Evolutionary conservation across 176 grass and related monocot species (phyloP).

Genomic region (Rhynchospora tenuis): DNA sequence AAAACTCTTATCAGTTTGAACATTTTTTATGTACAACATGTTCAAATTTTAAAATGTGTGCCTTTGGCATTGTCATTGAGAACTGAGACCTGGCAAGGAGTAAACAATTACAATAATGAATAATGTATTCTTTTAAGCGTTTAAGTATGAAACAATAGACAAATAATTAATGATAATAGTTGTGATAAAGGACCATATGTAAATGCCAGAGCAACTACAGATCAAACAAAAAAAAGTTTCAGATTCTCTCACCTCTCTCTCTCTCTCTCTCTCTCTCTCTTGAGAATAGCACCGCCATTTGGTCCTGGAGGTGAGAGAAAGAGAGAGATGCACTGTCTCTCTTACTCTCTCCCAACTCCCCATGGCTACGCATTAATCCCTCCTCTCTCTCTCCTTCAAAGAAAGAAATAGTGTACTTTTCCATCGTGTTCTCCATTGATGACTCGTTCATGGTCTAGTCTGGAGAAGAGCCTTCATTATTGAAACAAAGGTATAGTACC

Average conservation of each 20-base stretch:
- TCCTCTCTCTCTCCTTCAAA: background rate
- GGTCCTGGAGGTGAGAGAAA: slow-evolving; percentile 18
- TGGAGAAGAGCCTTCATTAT: slow-evolving; percentile 38
- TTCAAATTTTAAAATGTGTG: background rate
- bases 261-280: slow-evolving; percentile 5
- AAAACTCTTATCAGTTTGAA: background rate
- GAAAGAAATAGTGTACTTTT: slow-evolving; percentile 16
- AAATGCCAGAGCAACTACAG: slow-evolving; percentile 29
- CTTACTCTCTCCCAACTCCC: slow-evolving; percentile 1
- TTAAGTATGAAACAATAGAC: background rate
- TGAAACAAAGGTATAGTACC: slow-evolving; percentile 35
- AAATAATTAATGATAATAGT: slow-evolving; percentile 18
- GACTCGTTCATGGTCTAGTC: slow-evolving; percentile 34
- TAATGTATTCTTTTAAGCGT: background rate
- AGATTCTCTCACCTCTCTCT: slow-evolving; percentile 25
- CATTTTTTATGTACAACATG: background rate
- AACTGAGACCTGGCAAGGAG: background rate
- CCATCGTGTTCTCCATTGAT: slow-evolving; percentile 27
- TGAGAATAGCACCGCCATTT: slow-evolving; percentile 18
- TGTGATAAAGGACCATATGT: slow-evolving; percentile 13
- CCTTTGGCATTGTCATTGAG: background rate
- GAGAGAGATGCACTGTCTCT: slow-evolving; percentile 24
- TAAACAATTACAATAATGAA: background rate
- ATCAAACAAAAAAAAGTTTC: slow-evolving; percentile 26
- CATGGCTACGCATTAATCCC: slow-evolving; percentile 7